Percentiles rank a stretch among this genome's conserved stretches.
Evolutionary conservation across 805 yeast species (phyloP).

Genomic region (Lachancea sp.): DNA sequence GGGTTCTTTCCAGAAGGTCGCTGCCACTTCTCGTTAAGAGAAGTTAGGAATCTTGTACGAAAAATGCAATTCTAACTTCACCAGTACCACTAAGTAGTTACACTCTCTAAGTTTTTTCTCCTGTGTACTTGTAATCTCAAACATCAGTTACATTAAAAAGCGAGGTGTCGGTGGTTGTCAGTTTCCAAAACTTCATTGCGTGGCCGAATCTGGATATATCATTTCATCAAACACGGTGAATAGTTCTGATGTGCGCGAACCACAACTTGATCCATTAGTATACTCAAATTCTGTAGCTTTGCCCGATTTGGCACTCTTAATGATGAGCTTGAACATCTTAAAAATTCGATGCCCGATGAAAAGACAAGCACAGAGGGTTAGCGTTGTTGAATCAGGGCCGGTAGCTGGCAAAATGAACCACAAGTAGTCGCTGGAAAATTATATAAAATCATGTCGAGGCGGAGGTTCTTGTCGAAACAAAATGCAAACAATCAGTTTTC

Average conservation of each 20-base stretch:
- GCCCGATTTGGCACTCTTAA: slow-evolving; percentile 2
- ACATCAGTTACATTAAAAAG: slow-evolving; percentile 1
- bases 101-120: slow-evolving; percentile 6
- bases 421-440: no score
- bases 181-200: not conserved
- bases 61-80: not conserved
- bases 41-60: slow-evolving; percentile 9
- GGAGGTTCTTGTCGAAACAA: no score
- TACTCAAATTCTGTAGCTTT: not conserved
- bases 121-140: slow-evolving; percentile 10
- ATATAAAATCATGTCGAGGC: no score
- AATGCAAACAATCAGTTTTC: no score
- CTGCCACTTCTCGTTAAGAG: slow-evolving; percentile 87
- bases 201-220: not conserved
- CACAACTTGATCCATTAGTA: not conserved
- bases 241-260: not conserved
- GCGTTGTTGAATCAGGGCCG: no score
- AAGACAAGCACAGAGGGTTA: not conserved
- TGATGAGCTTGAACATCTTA: not conserved
- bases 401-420: no score
- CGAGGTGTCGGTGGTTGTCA: not conserved
- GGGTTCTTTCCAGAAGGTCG: slow-evolving; percentile 97
- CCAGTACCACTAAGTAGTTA: not conserved
- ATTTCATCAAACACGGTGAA: not conserved
- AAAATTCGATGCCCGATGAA: not conserved